A percentile compares a stretch with the other conserved stretches of the same genome.
phyloP scores from a whole-genome alignment of 1,139 yeast genomes.

The Zygoascus sp. region DNA sequence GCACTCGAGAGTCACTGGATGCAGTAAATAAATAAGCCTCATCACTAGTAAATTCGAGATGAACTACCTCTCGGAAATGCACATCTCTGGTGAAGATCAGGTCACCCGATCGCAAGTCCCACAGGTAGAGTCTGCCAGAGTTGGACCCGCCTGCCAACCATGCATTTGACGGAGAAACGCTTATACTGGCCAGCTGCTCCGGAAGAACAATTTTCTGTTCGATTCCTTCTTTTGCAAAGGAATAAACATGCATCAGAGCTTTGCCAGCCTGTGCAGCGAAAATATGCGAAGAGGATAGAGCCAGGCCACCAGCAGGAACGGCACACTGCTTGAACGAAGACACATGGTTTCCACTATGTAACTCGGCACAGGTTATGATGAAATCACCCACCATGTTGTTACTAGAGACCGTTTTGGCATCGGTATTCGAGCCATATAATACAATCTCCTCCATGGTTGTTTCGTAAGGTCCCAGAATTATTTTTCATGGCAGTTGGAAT shows the following conservation, averaged over 20 bases:
- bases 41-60: conserved; percentile 55
- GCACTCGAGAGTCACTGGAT: conserved; percentile 76
- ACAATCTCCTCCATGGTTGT: conserved; percentile 29
- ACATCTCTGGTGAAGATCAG: conserved; percentile 69
- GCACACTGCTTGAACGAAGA: conserved; percentile 29
- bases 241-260: conserved; percentile 70
- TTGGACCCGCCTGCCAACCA: conserved; percentile 76
- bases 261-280: conserved; percentile 63
- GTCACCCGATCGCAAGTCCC: conserved; percentile 83
- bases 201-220: conserved; percentile 86
- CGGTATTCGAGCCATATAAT: conserved; percentile 25
- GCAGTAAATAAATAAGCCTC: conserved; percentile 69
- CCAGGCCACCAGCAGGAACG: conserved; percentile 45
- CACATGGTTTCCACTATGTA: conserved; percentile 27
- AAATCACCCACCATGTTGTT: conserved; percentile 15
- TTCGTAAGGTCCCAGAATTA: no score
- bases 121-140: conserved; percentile 70
- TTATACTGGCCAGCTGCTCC: conserved; percentile 63
- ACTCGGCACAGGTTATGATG: conserved; percentile 24
- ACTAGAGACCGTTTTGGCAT: conserved; percentile 16
- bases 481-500: no score
- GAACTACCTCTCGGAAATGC: conserved; percentile 75
- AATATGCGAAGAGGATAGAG: conserved; percentile 44
- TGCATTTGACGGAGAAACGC: conserved; percentile 42
- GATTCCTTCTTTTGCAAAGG: conserved; percentile 73